Conservation (phyloP, 2,329 filamentous ascomycete species). For the Colletotrichum liaoningense region DNA sequence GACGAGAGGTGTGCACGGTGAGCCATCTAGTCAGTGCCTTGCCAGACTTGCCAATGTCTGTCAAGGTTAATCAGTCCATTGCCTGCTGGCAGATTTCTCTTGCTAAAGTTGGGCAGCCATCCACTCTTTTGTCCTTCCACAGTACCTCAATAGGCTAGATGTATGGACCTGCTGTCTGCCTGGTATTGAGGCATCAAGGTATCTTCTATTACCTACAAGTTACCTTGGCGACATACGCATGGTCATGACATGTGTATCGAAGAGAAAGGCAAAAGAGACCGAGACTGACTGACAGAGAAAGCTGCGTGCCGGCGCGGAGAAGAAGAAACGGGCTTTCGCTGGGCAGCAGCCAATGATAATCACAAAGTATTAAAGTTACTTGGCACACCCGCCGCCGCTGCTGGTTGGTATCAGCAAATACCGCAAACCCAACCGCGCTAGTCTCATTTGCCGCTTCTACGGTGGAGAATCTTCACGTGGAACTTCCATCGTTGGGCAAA, state of each 20-base stretch:
- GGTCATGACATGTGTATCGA: no score
- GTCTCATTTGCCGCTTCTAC: conserved; percentile 16
- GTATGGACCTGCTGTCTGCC: not conserved
- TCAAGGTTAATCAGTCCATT: not conserved
- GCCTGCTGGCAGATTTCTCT: not conserved
- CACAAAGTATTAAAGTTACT: conserved; percentile 16
- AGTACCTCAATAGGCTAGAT: no score
- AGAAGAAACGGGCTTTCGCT: not conserved
- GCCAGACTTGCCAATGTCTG: not conserved
- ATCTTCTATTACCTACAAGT: no score
- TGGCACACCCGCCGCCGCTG: not conserved
- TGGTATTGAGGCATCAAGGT: no score
- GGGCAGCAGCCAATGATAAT: not conserved
- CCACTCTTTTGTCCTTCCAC: not conserved
- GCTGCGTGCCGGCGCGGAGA: not conserved
- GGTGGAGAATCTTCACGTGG: conserved; percentile 35
- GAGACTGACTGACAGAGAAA: not conserved
- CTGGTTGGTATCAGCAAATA: conserved; percentile 12
- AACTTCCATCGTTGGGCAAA: not conserved
- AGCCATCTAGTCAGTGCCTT: conserved; percentile 12
- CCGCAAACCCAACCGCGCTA: conserved; percentile 17
- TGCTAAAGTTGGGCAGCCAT: not conserved
- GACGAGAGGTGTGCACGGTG: conserved; percentile 14
- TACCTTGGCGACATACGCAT: no score
- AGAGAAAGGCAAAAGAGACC: not conserved